Base-by-base conservation (phyloP, 768 basidiomycete genomes). In the Mrakia hoshinonis region DNA sequence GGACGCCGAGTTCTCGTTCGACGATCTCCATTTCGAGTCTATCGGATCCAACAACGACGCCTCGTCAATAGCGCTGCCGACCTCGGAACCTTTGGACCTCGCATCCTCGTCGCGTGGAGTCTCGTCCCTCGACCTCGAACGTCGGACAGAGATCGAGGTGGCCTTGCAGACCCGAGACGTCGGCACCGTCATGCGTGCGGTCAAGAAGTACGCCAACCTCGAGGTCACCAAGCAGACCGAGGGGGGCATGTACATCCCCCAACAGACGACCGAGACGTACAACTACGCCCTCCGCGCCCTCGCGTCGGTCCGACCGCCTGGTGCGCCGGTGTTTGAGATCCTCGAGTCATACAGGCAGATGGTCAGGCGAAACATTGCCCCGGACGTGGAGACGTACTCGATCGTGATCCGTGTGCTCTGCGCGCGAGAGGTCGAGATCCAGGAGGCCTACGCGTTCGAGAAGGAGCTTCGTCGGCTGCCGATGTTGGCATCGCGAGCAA, bases 341-440 rank as follows among this genome's bases (percentile, higher is more conserved):
- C 78, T 89, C 67, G 84, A 86, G 62, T 83, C 86, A 2, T 94
- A 93, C 81, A 85, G 90, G 74, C 82, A 85, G 61, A 85, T 94
- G 83, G 80, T 92, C 69, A 80, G 82, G 34, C 82, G 80, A 38
- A 84, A 85, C 22, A 77, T 92, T 4, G 76, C 84, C 0, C 91
- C 93, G 11, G 87, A 87, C 64, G 69, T 80, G 15, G 75, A 78
- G 54, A 91, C 90, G 0, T 92, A 90, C 78, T 76, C 81, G 36
- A 77, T 79, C 46, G 81, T 92, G 55, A 85, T 95, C 68, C 73
- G 78, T 0, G 85, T 85, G 0, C 83, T 93, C 69, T 84, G 85
- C 4, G 79, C 83, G 34, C 86, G 92, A 49, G 90, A 92, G 75
- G 75, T 79, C 4, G 90, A 92, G 75, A 83, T 91, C 1, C 79